Conservation (phyloP, 2,329 filamentous ascomycete species). For the Chaetomiaceae sp. region DNA sequence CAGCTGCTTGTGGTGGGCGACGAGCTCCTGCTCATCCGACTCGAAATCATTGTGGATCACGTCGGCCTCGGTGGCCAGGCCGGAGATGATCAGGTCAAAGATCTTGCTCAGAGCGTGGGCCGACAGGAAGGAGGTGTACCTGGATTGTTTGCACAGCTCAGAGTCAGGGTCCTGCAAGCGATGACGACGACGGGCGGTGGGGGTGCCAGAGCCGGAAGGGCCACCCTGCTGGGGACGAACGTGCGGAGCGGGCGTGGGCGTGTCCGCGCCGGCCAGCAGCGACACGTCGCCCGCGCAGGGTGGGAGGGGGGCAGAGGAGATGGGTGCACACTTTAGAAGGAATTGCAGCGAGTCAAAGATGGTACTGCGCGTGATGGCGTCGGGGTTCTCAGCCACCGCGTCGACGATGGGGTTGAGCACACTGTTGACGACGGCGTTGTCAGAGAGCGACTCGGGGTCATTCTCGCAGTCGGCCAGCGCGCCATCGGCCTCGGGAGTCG, state of each 20-base stretch:
- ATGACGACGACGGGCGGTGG: constrained; percentile 14
- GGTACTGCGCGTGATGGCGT: constrained; percentile 71
- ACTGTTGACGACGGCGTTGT: constrained; percentile 67
- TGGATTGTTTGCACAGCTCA: constrained; percentile 61
- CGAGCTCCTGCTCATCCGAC: constrained; percentile 80
- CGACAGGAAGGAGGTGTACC: constrained; percentile 74
- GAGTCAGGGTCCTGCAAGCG: constrained; percentile 43
- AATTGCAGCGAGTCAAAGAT: constrained; percentile 93
- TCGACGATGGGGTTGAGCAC: constrained; percentile 90
- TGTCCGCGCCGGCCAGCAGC: constrained; percentile 7
- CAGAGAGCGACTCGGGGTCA: constrained; percentile 75
- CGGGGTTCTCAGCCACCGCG: constrained; percentile 83
- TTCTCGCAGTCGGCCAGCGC: constrained; percentile 87
- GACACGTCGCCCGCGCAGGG: constrained; percentile 1
- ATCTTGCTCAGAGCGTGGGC: constrained; percentile 83
- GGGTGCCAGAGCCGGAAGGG: constrained; percentile 18
- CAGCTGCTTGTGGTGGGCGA: constrained; percentile 81
- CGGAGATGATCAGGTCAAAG: constrained; percentile 83
- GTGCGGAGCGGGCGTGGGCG: constrained; percentile 12
- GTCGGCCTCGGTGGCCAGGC: constrained; percentile 78
- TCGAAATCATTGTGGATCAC: constrained; percentile 80
- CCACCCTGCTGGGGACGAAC: constrained; percentile 11
- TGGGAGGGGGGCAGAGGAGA: constrained; percentile 34
- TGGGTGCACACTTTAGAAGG: constrained; percentile 83
- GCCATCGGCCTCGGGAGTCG: constrained; percentile 78